Conservation (phyloP, 2,329 filamentous ascomycete species). For the Amauroascus verrucosus region DNA sequence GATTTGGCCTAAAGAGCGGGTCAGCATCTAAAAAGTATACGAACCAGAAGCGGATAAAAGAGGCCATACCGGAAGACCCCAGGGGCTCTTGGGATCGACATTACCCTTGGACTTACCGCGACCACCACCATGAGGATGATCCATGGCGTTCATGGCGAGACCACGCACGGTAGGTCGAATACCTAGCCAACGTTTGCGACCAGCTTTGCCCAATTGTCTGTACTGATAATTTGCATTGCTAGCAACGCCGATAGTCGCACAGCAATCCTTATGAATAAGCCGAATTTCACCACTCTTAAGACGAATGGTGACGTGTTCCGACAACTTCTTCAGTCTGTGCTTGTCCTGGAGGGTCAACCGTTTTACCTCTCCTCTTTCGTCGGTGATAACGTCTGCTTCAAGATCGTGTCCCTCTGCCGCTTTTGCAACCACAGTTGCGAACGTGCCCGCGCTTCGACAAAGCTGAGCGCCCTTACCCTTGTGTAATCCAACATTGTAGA, state of each 20-base stretch:
- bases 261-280: conserved; percentile 80
- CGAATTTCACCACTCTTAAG: conserved; percentile 89
- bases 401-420: conserved; percentile 41
- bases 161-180: conserved; percentile 92
- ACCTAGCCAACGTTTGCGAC: conserved; percentile 83
- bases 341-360: conserved; percentile 29
- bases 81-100: conserved; percentile 84
- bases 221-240: conserved; percentile 92
- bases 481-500: conserved; percentile 77
- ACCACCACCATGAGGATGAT: conserved; percentile 98
- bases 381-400: conserved; percentile 7
- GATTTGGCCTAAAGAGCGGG: conserved; percentile 39
- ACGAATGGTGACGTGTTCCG: conserved; percentile 70
- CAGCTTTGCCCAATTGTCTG: conserved; percentile 85
- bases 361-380: conserved; percentile 13
- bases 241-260: conserved; percentile 84
- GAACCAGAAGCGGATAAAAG: not conserved
- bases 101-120: conserved; percentile 99
- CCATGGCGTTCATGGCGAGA: conserved; percentile 97
- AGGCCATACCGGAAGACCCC: conserved; percentile 76
- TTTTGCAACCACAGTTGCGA: conserved; percentile 79
- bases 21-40: conserved; percentile 13
- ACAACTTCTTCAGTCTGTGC: conserved; percentile 47
- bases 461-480: conserved; percentile 69
- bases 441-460: conserved; percentile 88